Base-by-base conservation (phyloP, 345 rosid species). In the Hibiscus tridactylites region DNA sequence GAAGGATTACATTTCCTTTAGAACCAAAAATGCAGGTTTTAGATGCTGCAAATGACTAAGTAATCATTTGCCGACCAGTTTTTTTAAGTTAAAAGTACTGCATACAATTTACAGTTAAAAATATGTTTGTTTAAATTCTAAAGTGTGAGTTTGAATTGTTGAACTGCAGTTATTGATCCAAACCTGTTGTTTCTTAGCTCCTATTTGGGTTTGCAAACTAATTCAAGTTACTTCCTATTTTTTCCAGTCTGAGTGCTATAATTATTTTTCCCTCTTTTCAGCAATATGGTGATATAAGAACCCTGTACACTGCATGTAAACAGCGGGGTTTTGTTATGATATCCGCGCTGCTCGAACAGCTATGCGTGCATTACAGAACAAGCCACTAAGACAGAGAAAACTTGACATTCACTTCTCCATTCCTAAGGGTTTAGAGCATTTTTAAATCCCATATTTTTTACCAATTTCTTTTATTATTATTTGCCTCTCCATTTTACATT, bases 251-350 rank as follows among this genome's bases (percentile, higher is more conserved):
- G 60, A 71, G 19, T 75, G 44, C 72, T 2, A 4, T 33, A 33
- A 33, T 28, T 61, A 6, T n/a, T 70, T 13, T 24, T 62, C 8
- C 73, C 3, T 59, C 58, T 61, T 73, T 78, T 81, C 79, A 90
- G 92, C 87, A 84, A 81, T 86, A 73, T 77, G 92, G 96, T 24
- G 86, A 90, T 68, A 90, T 90, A 59, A 79, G 92, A 79, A 81
- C 92, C 66, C 74, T 90, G 21, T 88, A 90, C 80, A 90, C 92
- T 33, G 88, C 92, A 15, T 90, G 96, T 79, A 90, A 88, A 78
- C 92, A 88, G 21, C 68, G 91, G 71, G 92, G 92, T n/a, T 90
- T 90, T 59, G 96, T 90, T 76, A 90, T 90, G 92, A 85, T 90
- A 62, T 90, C 92, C 96, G 92, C 70, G 79, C 86, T 75, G 90